phyloP scores from a whole-genome alignment of 768 basidiomycete species.

The Boletus coccyginus region DNA sequence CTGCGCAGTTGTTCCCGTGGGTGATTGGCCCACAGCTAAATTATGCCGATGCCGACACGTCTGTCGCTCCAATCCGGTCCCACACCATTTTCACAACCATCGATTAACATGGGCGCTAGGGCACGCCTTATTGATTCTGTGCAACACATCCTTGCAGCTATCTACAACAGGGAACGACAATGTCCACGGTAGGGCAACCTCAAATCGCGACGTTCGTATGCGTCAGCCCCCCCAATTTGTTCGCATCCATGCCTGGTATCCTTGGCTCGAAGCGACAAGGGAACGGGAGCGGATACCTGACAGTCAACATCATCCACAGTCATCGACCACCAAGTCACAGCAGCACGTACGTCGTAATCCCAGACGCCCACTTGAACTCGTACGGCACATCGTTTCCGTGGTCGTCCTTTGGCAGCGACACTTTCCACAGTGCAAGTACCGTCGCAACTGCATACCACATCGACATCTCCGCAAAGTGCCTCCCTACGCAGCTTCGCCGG shows the following conservation, averaged over 20 bases:
- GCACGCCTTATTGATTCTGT: too few relatives aligned
- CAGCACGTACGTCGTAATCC: conserved; percentile 13
- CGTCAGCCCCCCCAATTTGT: conserved; percentile 10
- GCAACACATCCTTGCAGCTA: background rate
- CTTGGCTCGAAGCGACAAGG: conserved; percentile 15
- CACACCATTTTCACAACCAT: conserved; percentile 16
- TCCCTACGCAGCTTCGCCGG: conserved; percentile 20
- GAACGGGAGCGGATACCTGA: conserved; percentile 14
- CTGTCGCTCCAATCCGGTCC: conserved; percentile 8
- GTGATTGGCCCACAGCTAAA: conserved; percentile 13
- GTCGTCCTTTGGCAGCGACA: conserved; percentile 11
- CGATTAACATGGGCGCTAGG: conserved; percentile 11
- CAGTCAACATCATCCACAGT: background rate
- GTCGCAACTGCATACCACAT: conserved; percentile 16
- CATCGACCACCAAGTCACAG: background rate
- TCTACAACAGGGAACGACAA: background rate
- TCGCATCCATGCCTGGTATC: conserved; percentile 4
- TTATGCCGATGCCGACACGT: conserved; percentile 7
- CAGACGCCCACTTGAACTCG: conserved; percentile 12
- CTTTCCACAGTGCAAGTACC: conserved; percentile 16
- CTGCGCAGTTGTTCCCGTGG: conserved; percentile 17
- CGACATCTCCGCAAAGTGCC: conserved; percentile 15
- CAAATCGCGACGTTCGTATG: background rate
- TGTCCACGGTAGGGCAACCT: background rate
- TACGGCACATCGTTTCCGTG: conserved; percentile 3